Percentiles rank a stretch among this genome's conserved stretches.
Conservation (phyloP, 352 stramenopile genomes). For the Globisporangium uncinulatum region DNA sequence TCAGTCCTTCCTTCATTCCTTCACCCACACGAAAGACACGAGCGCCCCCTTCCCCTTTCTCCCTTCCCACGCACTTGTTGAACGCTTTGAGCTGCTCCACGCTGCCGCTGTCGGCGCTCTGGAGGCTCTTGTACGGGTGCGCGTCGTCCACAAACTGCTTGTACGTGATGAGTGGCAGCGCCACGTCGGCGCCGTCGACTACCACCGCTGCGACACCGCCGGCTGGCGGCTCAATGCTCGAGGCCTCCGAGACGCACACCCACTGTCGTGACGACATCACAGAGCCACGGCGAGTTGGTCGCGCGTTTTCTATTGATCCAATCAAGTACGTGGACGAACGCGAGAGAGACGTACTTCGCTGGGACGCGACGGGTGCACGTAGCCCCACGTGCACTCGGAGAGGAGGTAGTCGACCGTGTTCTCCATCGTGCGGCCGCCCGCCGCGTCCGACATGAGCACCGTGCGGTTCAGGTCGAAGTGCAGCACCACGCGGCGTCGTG, state of each 20-base stretch:
- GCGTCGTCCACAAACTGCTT: slow-evolving; percentile 79
- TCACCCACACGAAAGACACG: no score
- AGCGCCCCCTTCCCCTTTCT: no score
- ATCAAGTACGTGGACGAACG: no score
- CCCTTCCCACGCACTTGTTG: slow-evolving; percentile 39
- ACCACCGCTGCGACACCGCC: slow-evolving; percentile 4
- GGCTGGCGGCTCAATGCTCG: slow-evolving; percentile 35
- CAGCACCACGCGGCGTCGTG: slow-evolving; percentile 54
- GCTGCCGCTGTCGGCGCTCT: slow-evolving; percentile 8
- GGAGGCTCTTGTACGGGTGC: slow-evolving; percentile 61
- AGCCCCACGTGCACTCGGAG: slow-evolving; percentile 75
- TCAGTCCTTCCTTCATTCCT: no score
- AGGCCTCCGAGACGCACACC: slow-evolving; percentile 53
- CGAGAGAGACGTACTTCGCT: slow-evolving; percentile 21
- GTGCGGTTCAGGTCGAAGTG: slow-evolving; percentile 89
- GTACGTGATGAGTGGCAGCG: slow-evolving; percentile 50
- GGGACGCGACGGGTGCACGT: slow-evolving; percentile 26
- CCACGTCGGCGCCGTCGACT: slow-evolving; percentile 4
- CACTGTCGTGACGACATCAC: slow-evolving; percentile 18
- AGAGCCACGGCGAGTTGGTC: neutral
- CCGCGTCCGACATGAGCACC: slow-evolving; percentile 87
- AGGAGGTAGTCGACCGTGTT: slow-evolving; percentile 86
- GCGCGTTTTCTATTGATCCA: no score
- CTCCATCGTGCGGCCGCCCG: slow-evolving; percentile 81
- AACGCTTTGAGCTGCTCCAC: slow-evolving; percentile 63